Conservation (phyloP, 495 filamentous ascomycete species). For the Melanomma pulvis-pyrius region DNA sequence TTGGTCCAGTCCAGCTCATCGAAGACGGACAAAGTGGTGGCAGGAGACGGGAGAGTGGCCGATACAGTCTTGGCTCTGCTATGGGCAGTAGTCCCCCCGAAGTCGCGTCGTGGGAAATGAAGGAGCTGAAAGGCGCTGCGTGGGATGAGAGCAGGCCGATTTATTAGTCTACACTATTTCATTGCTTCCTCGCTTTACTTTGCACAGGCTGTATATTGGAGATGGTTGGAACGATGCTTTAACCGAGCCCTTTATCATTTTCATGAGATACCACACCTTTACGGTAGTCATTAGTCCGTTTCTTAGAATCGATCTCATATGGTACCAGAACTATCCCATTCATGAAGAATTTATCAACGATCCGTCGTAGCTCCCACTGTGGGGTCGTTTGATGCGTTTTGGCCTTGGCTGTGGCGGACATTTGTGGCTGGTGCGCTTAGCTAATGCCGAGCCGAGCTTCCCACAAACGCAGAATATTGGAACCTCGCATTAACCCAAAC, state of each 20-base stretch:
- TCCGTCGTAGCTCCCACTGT: too few species aligned
- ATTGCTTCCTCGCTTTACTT: not conserved
- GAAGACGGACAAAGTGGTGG: constrained; percentile 44
- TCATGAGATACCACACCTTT: constrained; percentile 25
- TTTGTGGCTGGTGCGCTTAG: constrained; percentile 25
- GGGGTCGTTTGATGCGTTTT: too few species aligned
- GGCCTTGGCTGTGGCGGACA: not conserved
- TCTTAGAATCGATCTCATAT: not conserved
- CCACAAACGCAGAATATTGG: constrained; percentile 23
- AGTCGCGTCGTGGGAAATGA: constrained; percentile 1
- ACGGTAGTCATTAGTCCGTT: not conserved
- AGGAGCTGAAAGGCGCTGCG: constrained; percentile 3
- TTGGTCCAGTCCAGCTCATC: constrained; percentile 60
- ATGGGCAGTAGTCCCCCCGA: constrained; percentile 26
- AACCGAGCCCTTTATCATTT: not conserved
- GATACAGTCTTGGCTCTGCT: constrained; percentile 47
- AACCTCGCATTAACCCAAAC: constrained; percentile 8
- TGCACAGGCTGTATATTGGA: not conserved
- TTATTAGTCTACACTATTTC: constrained; percentile 32
- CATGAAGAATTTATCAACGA: too few species aligned
- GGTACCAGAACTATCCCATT: not conserved
- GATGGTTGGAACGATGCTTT: not conserved
- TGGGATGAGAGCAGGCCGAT: constrained; percentile 42
- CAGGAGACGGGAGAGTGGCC: constrained; percentile 52
- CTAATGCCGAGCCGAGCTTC: constrained; percentile 24